Evolutionary conservation across 352 stramenopile species (phyloP), one percentile per base, ranked within the genome.

Genomic region (Plasmopara halstedii): DNA sequence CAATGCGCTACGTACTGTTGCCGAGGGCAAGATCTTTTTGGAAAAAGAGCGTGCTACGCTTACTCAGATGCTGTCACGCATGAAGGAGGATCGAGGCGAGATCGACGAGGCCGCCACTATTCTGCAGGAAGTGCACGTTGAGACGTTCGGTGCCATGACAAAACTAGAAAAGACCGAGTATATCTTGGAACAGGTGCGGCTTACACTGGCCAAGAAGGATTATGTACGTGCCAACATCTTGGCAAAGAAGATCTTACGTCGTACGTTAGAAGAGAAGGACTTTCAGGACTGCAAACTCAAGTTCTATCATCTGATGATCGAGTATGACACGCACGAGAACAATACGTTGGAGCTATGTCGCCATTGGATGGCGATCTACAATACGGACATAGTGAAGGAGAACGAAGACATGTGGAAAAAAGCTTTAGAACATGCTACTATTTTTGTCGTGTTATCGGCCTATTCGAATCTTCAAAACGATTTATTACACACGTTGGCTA

Each of bases 111-210:
- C 96, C 4, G 90, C 91, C 6, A 94, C 95, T 34, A 94, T 98
- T 29, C 67, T 99, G 17, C 96, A 99, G 67, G 95, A 99, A 56
- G 95, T 99, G 42, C 92, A 98, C 42, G 80, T 99, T 0, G 96
- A 99, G 77, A 99, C 96, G 8, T 99, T 98, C 66, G 96, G 95
- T 31, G 91, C 90, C n/a, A 90, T 99, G 63, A 97, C 89, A 21
- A 98, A 98, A 73, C 73, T 97, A 23, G 95, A 99, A 67, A 99
- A 99, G 70, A 88, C 96, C 10, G 95, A 98, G 67, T 99, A 97
- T 68, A 98, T 99, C 57, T 68, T 99, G 25, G 95, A 99, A 63
- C 94, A 98, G 70, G 94, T 99, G 62, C 83, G 96, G 11, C 67
- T 99, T 22, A 98, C 91, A 23, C 77, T 99, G 29, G 84, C 80